Evolutionary conservation across 2,329 filamentous ascomycete species (phyloP).

Genomic region (Botryotinia calthae): DNA sequence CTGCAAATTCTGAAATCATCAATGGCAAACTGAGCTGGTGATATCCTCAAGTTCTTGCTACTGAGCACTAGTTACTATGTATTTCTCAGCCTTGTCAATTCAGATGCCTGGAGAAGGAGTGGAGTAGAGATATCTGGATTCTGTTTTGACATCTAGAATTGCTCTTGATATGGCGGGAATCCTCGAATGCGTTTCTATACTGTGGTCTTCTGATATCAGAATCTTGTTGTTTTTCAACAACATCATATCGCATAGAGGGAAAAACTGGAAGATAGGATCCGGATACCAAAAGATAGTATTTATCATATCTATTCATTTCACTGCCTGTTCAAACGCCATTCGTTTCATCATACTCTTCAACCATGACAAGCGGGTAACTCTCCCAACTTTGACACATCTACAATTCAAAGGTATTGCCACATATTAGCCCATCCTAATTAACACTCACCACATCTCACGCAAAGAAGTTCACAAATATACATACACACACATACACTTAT

Average conservation of each 20-base stretch:
- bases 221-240: rapidly evolving
- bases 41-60: neutral
- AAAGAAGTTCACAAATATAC: neutral
- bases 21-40: too few relatives aligned
- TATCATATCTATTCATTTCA: too few relatives aligned
- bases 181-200: too few relatives aligned
- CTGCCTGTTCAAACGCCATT: too few relatives aligned
- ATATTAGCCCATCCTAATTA: neutral
- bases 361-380: too few relatives aligned
- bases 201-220: neutral
- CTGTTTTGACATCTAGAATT: too few relatives aligned
- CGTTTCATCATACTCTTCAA: too few relatives aligned
- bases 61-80: neutral
- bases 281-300: too few relatives aligned
- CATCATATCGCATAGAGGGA: neutral
- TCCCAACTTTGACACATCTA: neutral
- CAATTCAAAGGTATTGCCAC: neutral
- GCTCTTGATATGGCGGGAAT: too few relatives aligned
- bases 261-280: neutral
- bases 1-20: too few relatives aligned
- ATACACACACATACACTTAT: neutral
- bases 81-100: neutral
- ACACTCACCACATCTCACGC: neutral
- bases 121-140: too few relatives aligned
- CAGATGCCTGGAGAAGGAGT: too few relatives aligned